Base-by-base conservation (phyloP, 495 filamentous ascomycete species). In the Penicillium canescens region DNA sequence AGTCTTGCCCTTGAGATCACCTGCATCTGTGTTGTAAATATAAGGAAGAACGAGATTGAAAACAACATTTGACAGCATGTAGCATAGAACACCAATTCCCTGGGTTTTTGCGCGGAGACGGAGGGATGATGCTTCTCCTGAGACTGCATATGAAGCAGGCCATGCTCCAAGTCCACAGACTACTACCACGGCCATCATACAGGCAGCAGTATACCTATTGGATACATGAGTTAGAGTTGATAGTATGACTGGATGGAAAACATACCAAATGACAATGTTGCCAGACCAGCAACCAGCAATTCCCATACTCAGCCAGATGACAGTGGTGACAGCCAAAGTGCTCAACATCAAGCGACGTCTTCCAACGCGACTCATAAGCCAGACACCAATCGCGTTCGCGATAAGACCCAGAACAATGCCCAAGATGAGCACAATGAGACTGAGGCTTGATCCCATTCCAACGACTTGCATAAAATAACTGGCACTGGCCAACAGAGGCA, bases 391-490 rank as follows among this genome's bases (percentile, higher is more conserved):
- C 0, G 48, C 53, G 48, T 73, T 73, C 6, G 61, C 61, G 0
- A 68, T 24, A 8, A 73, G 43, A 11, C 66, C 66, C 37, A 68
- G 8, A 0, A 54, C 62, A 40, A 73, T 62, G 0, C 64, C 66
- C 10, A 70, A 28, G 12, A 71, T 61, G 24, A 69, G 39, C 26
- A 68, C 59, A 11, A 71, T 48, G 1, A 71, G 54, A 43, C 67
- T 71, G 11, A 59, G 52, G 14, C 51, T 56, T 3, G 63, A 60
- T 0, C 21, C 42, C 68, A 73, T 71, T 14, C 66, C 66, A 6
- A 73, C 59, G 2, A 63, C 57, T 35, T 73, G 67, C 59, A 73
- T 53, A 31, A 69, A 69, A 24, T 73, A 73, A 14, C 70, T 73
- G 4, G 55, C 54, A 43, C 65, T 66, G 1, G 63, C 55, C 10